phyloP scores from a whole-genome alignment of 2,329 filamentous ascomycete genomes.

The Ophiostoma himal-ulmi region DNA sequence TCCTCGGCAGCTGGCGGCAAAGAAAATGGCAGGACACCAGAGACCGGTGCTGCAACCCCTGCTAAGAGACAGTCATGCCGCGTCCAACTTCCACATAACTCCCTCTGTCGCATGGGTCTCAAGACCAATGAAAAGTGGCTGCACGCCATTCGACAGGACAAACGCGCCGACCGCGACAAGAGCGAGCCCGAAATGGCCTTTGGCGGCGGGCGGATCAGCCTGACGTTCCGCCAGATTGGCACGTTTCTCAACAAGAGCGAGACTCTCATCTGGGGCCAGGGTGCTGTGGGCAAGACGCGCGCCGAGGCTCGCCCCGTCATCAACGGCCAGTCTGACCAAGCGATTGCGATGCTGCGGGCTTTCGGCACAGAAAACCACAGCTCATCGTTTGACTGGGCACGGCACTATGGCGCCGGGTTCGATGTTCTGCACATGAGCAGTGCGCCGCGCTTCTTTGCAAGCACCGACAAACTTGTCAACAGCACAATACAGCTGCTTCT shows the following conservation, averaged over 20 bases:
- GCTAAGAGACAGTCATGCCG: constrained; percentile 35
- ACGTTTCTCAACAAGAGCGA: constrained; percentile 69
- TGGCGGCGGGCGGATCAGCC: constrained; percentile 72
- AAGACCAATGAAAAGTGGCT: constrained; percentile 81
- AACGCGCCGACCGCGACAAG: constrained; percentile 63
- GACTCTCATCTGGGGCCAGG: constrained; percentile 81
- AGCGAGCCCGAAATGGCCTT: constrained; percentile 63
- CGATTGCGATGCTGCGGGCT: constrained; percentile 63
- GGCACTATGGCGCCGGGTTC: constrained; percentile 71
- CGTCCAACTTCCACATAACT: constrained; percentile 77
- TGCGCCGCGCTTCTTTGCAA: constrained; percentile 47
- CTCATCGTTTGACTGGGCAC: constrained; percentile 66
- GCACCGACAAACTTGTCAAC: constrained; percentile 44
- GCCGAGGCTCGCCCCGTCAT: constrained; percentile 57
- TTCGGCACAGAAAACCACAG: constrained; percentile 83
- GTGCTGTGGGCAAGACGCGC: constrained; percentile 63
- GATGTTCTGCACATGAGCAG: constrained; percentile 68
- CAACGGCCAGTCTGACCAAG: constrained; percentile 62
- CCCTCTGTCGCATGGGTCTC: constrained; percentile 75
- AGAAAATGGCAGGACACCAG: background rate
- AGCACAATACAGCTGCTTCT: constrained; percentile 47
- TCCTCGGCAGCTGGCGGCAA: constrained; percentile 5
- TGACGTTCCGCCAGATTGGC: constrained; percentile 85
- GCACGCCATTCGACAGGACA: constrained; percentile 87
- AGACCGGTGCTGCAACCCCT: background rate